Percentiles rank a stretch among this genome's conserved stretches.
Evolutionary conservation across 768 basidiomycete genomes (phyloP).

Genomic region (Lentinus brumalis): DNA sequence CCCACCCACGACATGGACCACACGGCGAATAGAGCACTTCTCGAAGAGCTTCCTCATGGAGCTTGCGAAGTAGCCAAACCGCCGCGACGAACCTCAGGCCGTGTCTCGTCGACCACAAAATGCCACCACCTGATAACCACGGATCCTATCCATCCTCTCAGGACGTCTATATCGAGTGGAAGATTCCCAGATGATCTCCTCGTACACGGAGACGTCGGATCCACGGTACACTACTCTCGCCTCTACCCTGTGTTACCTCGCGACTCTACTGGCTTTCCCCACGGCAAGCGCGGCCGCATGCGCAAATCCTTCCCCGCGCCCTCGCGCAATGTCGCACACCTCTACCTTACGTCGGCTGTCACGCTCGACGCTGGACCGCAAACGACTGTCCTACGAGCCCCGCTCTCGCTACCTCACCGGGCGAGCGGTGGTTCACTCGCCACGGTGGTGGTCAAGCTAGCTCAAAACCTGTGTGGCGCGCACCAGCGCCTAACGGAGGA

Average conservation of each 20-base stretch:
- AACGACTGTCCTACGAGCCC: neutral
- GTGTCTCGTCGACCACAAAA: too few relatives aligned
- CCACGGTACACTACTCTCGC: neutral
- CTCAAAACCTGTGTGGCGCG: neutral
- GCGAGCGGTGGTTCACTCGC: neutral
- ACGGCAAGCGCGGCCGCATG: neutral
- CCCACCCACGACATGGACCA: too few relatives aligned
- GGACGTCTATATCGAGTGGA: neutral
- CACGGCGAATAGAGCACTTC: too few relatives aligned
- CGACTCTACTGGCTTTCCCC: neutral
- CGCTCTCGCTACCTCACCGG: neutral
- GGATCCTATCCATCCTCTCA: neutral
- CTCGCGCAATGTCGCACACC: neutral
- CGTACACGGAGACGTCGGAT: neutral
- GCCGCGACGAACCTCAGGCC: too few relatives aligned
- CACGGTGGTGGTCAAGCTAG: neutral
- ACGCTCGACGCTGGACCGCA: neutral
- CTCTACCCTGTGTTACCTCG: neutral
- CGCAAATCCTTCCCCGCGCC: neutral
- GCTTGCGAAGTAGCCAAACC: too few relatives aligned
- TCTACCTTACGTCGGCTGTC: neutral
- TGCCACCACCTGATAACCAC: neutral
- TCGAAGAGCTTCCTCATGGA: too few relatives aligned
- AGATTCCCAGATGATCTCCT: neutral
- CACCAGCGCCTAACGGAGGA: neutral